A percentile compares a stretch with the other conserved stretches of the same genome.
Evolutionary conservation across 2,329 filamentous ascomycete species (phyloP).

Genomic region (Colletotrichum sp.): DNA sequence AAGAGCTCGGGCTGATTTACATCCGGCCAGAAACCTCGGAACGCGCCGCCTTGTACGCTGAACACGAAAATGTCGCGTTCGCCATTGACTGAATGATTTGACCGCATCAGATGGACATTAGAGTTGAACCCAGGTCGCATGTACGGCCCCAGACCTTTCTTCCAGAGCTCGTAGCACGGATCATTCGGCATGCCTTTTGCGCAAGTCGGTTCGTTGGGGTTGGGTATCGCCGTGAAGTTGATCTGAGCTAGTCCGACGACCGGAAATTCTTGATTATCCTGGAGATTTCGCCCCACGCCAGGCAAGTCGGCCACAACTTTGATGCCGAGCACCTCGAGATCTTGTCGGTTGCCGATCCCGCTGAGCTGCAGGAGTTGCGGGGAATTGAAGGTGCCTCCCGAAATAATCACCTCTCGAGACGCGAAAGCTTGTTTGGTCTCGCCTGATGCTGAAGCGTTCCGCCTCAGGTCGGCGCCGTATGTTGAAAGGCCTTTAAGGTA

Average conservation of each 20-base stretch:
- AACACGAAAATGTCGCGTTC: slow-evolving; percentile 60
- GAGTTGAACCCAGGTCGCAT: slow-evolving; percentile 24
- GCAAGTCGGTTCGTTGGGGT: slow-evolving; percentile 25
- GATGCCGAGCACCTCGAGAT: slow-evolving; percentile 51
- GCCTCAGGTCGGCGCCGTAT: slow-evolving; percentile 43
- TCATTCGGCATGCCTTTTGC: slow-evolving; percentile 36
- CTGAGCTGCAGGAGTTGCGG: slow-evolving; percentile 51
- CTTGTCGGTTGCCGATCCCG: slow-evolving; percentile 43
- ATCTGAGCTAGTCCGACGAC: slow-evolving; percentile 28
- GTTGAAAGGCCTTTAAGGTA: slow-evolving; percentile 43
- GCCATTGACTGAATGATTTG: slow-evolving; percentile 34
- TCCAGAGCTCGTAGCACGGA: slow-evolving; percentile 41
- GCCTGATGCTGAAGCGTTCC: slow-evolving; percentile 29
- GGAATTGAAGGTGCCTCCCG: slow-evolving; percentile 51
- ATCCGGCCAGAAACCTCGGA: slow-evolving; percentile 30
- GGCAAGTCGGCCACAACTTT: slow-evolving; percentile 53
- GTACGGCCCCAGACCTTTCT: slow-evolving; percentile 30
- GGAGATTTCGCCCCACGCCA: slow-evolving; percentile 48
- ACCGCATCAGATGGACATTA: neutral
- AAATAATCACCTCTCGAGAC: slow-evolving; percentile 50
- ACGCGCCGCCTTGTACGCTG: slow-evolving; percentile 54
- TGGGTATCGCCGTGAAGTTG: slow-evolving; percentile 27
- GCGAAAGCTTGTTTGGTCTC: slow-evolving; percentile 31
- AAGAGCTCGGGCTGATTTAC: neutral
- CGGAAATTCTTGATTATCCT: slow-evolving; percentile 46